Conservation (phyloP, 495 filamentous ascomycete species). For the Hypoxylon crocopeplum region DNA sequence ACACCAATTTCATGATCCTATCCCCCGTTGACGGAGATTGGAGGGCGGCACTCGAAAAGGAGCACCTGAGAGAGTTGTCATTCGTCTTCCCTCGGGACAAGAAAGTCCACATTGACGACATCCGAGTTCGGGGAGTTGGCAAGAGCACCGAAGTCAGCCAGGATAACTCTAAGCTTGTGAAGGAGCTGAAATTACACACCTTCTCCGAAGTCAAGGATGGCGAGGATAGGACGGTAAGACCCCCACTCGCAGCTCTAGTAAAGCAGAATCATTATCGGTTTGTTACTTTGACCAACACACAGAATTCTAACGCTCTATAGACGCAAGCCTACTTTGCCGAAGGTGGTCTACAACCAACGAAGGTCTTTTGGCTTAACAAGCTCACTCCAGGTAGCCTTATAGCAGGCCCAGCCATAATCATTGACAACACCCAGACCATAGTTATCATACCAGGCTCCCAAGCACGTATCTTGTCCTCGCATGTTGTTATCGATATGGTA, state of each 20-base stretch:
- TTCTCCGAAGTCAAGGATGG: conserved; percentile 60
- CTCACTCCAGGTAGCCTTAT: conserved; percentile 64
- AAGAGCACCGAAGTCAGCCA: conserved; percentile 82
- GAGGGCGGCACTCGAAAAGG: conserved; percentile 77
- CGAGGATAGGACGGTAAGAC: conserved; percentile 68
- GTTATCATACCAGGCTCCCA: conserved; percentile 81
- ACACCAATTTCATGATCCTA: conserved; percentile 87
- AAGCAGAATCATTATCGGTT: not conserved
- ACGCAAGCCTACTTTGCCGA: conserved; percentile 66
- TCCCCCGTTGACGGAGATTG: conserved; percentile 66
- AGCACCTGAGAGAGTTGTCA: conserved; percentile 82
- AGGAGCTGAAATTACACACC: conserved; percentile 61
- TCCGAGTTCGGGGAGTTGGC: conserved; percentile 85
- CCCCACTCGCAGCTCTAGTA: conserved; percentile 48
- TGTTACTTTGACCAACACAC: conserved; percentile 5
- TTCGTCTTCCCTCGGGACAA: conserved; percentile 93
- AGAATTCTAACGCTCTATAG: conserved; percentile 49
- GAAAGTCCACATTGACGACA: conserved; percentile 89
- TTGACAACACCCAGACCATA: conserved; percentile 95
- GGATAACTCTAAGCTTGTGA: conserved; percentile 81
- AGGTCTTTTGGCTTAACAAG: conserved; percentile 73
- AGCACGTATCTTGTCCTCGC: conserved; percentile 73
- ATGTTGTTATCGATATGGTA: conserved; percentile 74
- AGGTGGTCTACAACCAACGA: conserved; percentile 71
- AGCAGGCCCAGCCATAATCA: conserved; percentile 86